Evolutionary conservation across 805 yeast species (phyloP), one percentile per base, ranked within the genome.

Genomic region (Hanseniaspora vineae): DNA sequence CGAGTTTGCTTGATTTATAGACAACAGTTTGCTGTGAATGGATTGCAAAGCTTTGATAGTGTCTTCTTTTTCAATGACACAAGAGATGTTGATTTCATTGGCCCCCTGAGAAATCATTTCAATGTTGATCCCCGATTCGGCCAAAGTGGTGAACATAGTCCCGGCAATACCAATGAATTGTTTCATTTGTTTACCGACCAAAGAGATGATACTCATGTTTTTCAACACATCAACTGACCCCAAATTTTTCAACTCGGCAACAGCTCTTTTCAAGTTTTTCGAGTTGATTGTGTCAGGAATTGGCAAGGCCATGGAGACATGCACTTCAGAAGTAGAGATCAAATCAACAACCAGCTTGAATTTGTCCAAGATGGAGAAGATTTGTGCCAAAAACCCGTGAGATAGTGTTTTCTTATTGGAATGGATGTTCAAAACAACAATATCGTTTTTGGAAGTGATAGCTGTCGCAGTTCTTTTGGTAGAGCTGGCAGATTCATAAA

Each of bases 81-180:
- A 94, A 33, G 95, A 84, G 46, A 92, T 92, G 64, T 92, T 92
- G 60, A 92, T 92, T 67, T 92, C 98, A 60, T 90, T 90, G 17
- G 97, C 96, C 58, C 98, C 98, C 73, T 92, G 98, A 49, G 88
- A 78, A 66, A 92, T 92, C 98, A 92, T 92, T 66, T 92, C 98
- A 56, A 92, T 87, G 67, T 92, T 92, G 61, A 92, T 83, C 43
- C 77, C 76, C 58, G 90, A 94, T 59, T 85, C 89, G 8, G 97
- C 97, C 55, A 92, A 71, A 1, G 94, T 86, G 56, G 88, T 80
- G 70, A 92, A 92, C 96, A 90, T 90, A 55, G 87, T 81, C 44
- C 97, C 96, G 0, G 98, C 98, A 61, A 87, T 89, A 60, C 98
- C 98, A 51, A 92, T 85, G 62, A 83, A 77, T 62, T 89, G 96